These are phyloP conservation scores for Pulveroboletus frians DNA, from an alignment of 768 basidiomycete species.

Conservation along the genomic window DNA sequence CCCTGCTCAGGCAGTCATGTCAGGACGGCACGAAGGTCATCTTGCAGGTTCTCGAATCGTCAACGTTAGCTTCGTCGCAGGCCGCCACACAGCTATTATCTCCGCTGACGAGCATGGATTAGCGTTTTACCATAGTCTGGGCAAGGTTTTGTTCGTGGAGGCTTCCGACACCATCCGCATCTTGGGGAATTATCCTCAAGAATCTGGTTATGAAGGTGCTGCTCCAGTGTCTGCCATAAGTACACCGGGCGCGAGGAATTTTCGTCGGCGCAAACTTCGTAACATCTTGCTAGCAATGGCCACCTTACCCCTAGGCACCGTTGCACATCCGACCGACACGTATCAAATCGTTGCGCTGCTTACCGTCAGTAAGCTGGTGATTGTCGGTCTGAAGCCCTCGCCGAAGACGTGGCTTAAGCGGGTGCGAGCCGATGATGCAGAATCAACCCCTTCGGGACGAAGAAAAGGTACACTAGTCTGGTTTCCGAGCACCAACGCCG, in stretches of 20 bases:
- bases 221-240: slow-evolving; percentile 15
- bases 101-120: slow-evolving; percentile 87
- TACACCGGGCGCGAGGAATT: slow-evolving; percentile 22
- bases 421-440: slow-evolving; percentile 48
- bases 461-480: slow-evolving; percentile 70
- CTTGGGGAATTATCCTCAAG: slow-evolving; percentile 82
- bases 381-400: slow-evolving; percentile 87
- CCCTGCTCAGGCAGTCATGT: slow-evolving; percentile 57
- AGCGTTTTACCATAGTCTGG: slow-evolving; percentile 92
- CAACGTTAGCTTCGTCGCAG: slow-evolving; percentile 81
- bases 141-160: slow-evolving; percentile 92
- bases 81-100: slow-evolving; percentile 88
- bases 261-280: slow-evolving; percentile 46
- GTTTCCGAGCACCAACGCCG: slow-evolving; percentile 60
- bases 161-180: slow-evolving; percentile 92
- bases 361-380: slow-evolving; percentile 85
- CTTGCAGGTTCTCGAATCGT: slow-evolving; percentile 73
- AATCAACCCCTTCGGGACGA: slow-evolving; percentile 38
- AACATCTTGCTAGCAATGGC: slow-evolving; percentile 74
- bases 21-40: slow-evolving; percentile 84
- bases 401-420: slow-evolving; percentile 90
- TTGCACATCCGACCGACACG: slow-evolving; percentile 67
- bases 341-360: slow-evolving; percentile 82
- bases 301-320: slow-evolving; percentile 75
- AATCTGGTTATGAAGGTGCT: slow-evolving; percentile 11